These are phyloP conservation scores for Kuraishia capsulata DNA, from an alignment of 805 yeast species.

Conservation along the genomic window DNA sequence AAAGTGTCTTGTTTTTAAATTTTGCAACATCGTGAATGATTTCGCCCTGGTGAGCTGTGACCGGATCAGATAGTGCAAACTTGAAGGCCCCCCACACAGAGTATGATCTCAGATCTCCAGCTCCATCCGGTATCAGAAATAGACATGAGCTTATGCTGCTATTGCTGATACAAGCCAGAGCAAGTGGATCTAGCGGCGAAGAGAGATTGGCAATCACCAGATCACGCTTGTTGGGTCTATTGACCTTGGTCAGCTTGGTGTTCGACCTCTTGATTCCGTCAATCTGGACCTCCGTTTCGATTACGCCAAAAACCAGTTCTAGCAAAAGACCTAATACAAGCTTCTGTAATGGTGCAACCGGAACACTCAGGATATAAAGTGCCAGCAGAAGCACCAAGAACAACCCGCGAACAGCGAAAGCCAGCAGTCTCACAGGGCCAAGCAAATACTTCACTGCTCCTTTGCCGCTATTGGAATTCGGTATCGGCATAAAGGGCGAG, in stretches of 20 bases:
- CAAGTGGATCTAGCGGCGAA: conserved; percentile 49
- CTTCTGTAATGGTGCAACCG: conserved; percentile 8
- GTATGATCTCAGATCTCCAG: conserved; percentile 23
- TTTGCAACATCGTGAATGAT: conserved; percentile 5
- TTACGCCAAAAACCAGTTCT: conserved; percentile 23
- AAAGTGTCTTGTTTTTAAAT: conserved; percentile 29
- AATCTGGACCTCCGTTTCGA: conserved; percentile 21
- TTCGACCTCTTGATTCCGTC: conserved; percentile 43
- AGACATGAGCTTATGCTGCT: conserved; percentile 12
- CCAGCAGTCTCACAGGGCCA: conserved; percentile 10
- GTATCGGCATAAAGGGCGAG: conserved; percentile 69
- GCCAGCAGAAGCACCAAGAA: conserved; percentile 15
- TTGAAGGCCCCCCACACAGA: conserved; percentile 15
- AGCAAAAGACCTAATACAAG: conserved; percentile 12
- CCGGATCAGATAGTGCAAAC: conserved; percentile 3
- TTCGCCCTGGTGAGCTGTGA: not conserved
- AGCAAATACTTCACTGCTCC: conserved; percentile 1
- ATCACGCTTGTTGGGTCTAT: conserved; percentile 34
- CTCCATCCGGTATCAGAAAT: conserved; percentile 30
- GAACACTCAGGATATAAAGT: conserved; percentile 11
- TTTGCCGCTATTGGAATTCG: conserved; percentile 20
- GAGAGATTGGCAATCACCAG: conserved; percentile 47
- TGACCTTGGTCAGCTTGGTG: conserved; percentile 16
- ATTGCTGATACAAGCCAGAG: conserved; percentile 18
- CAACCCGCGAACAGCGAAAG: conserved; percentile 18